Evolutionary conservation across 306 rosid species (phyloP).

Genomic region (Castanea sativa): DNA sequence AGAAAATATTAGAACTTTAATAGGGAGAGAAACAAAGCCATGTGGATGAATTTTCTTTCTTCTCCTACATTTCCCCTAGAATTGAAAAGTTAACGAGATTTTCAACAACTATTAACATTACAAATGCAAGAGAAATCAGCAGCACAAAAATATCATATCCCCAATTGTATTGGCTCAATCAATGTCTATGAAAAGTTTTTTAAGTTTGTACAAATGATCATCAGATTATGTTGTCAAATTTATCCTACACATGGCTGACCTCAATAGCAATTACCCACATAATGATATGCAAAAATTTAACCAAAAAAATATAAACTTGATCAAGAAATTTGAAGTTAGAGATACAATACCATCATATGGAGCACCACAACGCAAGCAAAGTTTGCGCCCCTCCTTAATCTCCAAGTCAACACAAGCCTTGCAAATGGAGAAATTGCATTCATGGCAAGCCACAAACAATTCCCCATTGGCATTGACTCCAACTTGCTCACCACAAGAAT

Average conservation of each 20-base stretch:
- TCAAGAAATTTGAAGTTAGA: background rate
- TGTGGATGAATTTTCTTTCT: background rate
- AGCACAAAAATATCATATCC: too few relatives aligned
- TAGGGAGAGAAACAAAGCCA: background rate
- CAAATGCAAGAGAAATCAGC: too few relatives aligned
- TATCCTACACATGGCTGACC: too few relatives aligned
- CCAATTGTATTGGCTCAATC: too few relatives aligned
- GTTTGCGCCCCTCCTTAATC: slow-evolving; percentile 71
- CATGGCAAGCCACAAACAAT: slow-evolving; percentile 82
- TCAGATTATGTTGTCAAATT: too few relatives aligned
- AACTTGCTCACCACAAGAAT: slow-evolving; percentile 74
- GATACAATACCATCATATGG: slow-evolving; percentile 53
- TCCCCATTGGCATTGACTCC: slow-evolving; percentile 58
- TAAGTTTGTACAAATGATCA: too few relatives aligned
- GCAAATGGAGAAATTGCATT: slow-evolving; percentile 75
- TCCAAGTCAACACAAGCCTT: slow-evolving; percentile 73
- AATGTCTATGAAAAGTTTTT: too few relatives aligned
- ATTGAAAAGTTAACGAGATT: too few relatives aligned
- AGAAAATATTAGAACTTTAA: background rate
- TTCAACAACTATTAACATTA: too few relatives aligned
- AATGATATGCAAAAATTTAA: background rate
- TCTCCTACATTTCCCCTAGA: background rate
- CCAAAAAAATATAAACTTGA: background rate
- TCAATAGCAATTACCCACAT: too few relatives aligned
- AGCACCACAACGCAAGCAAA: slow-evolving; percentile 76